Conservation (phyloP, 805 yeast genomes). For the Saccharomycopsis fermentans region DNA sequence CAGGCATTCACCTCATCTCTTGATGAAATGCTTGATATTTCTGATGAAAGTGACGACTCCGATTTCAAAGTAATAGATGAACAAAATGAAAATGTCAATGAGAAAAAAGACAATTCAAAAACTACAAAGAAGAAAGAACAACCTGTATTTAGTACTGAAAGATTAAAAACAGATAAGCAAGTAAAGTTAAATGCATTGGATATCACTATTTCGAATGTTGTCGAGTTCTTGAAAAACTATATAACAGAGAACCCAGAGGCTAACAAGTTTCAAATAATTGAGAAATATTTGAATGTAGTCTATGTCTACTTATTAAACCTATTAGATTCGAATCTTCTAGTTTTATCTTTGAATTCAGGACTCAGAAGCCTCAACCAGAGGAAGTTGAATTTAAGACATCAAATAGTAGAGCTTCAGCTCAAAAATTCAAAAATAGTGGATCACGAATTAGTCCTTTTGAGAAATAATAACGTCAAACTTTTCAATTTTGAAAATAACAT, state of each 20-base stretch:
- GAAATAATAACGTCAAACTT: not conserved
- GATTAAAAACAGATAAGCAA: not conserved
- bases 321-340: constrained; percentile 11
- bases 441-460: not conserved
- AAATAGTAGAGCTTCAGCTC: constrained; percentile 3
- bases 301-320: constrained; percentile 4
- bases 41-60: not conserved
- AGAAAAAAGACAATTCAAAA: not conserved
- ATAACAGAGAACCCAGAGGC: not conserved
- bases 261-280: not conserved
- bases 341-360: constrained; percentile 1
- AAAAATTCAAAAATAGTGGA: not conserved
- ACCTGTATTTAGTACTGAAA: not conserved
- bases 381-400: not conserved
- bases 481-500: not conserved
- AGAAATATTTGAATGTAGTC: constrained; percentile 5
- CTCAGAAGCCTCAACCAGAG: not conserved
- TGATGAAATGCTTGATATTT: not conserved
- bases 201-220: constrained; percentile 6
- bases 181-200: constrained; percentile 11
- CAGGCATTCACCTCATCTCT: not conserved
- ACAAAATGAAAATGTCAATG: not conserved
- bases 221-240: constrained; percentile 5
- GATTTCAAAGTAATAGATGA: not conserved
- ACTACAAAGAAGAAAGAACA: not conserved